A percentile compares a stretch with the other conserved stretches of the same genome.
These are phyloP conservation scores for Oryza meyeriana DNA, from an alignment of 176 grass and related monocot genomes.

Conservation along the genomic window DNA sequence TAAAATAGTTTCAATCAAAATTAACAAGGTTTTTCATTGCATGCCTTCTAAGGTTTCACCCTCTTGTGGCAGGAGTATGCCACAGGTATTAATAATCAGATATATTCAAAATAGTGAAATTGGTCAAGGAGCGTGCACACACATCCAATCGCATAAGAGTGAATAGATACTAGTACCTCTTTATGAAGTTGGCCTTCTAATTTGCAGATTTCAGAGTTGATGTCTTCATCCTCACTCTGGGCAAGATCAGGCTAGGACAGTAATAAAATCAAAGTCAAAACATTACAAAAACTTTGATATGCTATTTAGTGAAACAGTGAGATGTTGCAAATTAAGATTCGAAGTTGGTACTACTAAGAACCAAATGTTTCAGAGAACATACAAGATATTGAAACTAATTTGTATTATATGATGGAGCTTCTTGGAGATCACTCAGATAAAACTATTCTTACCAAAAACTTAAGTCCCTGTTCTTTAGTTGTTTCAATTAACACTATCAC, in stretches of 20 bases:
- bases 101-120: conserved; percentile 25
- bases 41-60: neutral
- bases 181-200: conserved; percentile 61
- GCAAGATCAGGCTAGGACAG: conserved; percentile 64
- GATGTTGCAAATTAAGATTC: neutral
- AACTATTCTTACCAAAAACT: neutral
- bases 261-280: conserved; percentile 19
- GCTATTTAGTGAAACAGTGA: conserved; percentile 9
- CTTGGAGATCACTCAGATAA: neutral
- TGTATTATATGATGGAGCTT: neutral
- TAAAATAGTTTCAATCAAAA: neutral
- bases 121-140: neutral
- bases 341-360: neutral
- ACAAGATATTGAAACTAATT: conserved; percentile 9
- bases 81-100: neutral
- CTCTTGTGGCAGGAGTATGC: neutral
- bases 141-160: neutral
- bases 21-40: neutral
- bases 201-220: conserved; percentile 53
- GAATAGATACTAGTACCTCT: conserved; percentile 33
- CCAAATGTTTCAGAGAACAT: conserved; percentile 11
- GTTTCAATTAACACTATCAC: neutral
- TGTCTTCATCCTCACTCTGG: conserved; percentile 71
- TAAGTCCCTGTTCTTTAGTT: conserved; percentile 10
- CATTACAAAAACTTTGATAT: conserved; percentile 2